Base-by-base conservation (phyloP, 129 eudicot species). In the Helichrysum umbraculigerum region DNA sequence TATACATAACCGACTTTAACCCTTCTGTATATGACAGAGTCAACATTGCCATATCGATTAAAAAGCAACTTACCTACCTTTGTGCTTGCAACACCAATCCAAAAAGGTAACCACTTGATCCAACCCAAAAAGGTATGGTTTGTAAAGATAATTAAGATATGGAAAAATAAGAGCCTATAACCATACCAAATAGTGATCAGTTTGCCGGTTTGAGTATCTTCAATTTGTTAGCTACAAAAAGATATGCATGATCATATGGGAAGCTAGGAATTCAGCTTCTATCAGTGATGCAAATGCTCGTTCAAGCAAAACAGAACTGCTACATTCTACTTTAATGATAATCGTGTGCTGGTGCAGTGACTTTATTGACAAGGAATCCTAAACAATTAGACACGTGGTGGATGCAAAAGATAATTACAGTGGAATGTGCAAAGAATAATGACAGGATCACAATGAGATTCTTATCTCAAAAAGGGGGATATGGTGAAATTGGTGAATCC, bases 151-250 rank as follows among this genome's bases (percentile, higher is more conserved):
- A 3, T n/a, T n/a, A 11, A 47, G 14, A 37, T 22, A 25, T n/a
- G 16, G 0, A 50, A 32, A 42, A 11, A 63, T 44, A 20, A 50
- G 0, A 32, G 51, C 7, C 72, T 32, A 32, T 20, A 66, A 21
- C 35, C 9, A 66, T 51, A 65, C 80, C 66, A 76, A 66, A 20
- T 47, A 29, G 21, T 8, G 10, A n/a, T 76, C 52, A n/a, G 6
- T 35, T n/a, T 35, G 4, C 3, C 4, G 4, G 34, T 32, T 32
- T 32, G 2, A 32, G 10, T 37, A 6, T 37, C 42, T 10, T 7
- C 51, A 42, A 42, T 42, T 42, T 42, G 11, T 42, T 11, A 42
- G 4, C 51, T 37, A 37, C 42, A 34, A 6, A 10, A 42, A 70
- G 51, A 69, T 33, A 51, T 64, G 64, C 72, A 50, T 32, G 64